Conservation (phyloP, 257 asterid species). For the Solanum sitiens region DNA sequence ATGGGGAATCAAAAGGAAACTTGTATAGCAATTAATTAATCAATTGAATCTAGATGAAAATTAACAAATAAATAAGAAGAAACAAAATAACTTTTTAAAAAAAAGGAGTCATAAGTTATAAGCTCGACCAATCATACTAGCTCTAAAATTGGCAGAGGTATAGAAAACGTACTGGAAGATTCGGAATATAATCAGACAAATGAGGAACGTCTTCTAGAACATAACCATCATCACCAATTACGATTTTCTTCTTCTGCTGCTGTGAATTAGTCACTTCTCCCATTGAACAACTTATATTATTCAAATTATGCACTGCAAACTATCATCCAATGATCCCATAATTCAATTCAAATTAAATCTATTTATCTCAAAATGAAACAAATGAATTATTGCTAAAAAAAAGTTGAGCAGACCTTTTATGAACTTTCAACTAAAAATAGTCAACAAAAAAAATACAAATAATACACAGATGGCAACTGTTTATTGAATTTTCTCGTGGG, state of each 20-base stretch:
- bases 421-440: neutral
- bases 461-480: neutral
- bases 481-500: neutral
- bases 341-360: neutral
- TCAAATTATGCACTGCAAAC: neutral
- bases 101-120: neutral
- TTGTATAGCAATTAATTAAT: neutral
- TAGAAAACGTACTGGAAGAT: conserved; percentile 34
- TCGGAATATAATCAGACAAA: conserved; percentile 45
- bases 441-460: neutral
- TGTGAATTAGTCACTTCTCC: conserved; percentile 3
- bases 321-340: neutral
- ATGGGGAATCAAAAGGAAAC: neutral
- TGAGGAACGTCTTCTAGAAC: conserved; percentile 69
- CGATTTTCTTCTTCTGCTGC: conserved; percentile 11
- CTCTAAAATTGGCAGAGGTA: neutral
- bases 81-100: too few relatives aligned
- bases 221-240: conserved; percentile 45
- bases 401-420: neutral
- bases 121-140: neutral
- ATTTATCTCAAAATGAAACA: neutral
- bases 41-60: neutral
- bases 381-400: neutral
- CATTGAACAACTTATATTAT: neutral
- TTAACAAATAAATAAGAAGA: too few relatives aligned